Evolutionary conservation across 192 early-diverging fungal genomes (phyloP).

Genomic region (Dispira simplex): DNA sequence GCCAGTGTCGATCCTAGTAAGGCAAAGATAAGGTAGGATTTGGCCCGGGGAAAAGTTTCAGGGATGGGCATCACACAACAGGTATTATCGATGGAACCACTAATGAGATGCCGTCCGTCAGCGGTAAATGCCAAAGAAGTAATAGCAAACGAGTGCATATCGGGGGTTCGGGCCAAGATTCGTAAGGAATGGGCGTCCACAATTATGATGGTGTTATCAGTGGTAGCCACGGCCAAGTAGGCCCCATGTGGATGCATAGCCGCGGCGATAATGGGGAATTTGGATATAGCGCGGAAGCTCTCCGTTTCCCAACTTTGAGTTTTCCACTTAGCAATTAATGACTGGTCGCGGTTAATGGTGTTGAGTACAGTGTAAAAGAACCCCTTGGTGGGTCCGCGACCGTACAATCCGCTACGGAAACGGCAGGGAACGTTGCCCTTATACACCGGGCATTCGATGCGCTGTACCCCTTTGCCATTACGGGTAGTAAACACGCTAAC

Average conservation of each 20-base stretch:
- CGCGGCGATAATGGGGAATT: constrained; percentile 2
- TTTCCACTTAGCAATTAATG: constrained; percentile 6
- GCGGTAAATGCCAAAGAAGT: constrained; percentile 7
- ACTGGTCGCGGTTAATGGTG: not conserved
- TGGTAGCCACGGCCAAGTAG: constrained; percentile 7
- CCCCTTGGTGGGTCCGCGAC: not conserved
- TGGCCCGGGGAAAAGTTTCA: not conserved
- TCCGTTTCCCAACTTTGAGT: constrained; percentile 8
- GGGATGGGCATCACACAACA: constrained; percentile 10
- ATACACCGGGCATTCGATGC: constrained; percentile 11
- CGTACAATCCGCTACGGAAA: constrained; percentile 8
- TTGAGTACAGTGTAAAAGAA: constrained; percentile 8
- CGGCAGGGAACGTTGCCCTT: not conserved
- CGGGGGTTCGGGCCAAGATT: not conserved
- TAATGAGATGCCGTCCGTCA: constrained; percentile 2
- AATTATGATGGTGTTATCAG: not conserved
- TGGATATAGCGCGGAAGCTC: not conserved
- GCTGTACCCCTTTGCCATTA: constrained; percentile 7
- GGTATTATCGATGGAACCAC: constrained; percentile 6
- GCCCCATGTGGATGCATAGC: constrained; percentile 6
- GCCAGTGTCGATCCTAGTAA: too few relatives aligned
- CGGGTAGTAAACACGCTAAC: constrained; percentile 4
- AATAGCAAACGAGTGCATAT: constrained; percentile 5
- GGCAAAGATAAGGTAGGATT: not conserved
- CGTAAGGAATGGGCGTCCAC: constrained; percentile 1